Base-by-base conservation (phyloP, 768 basidiomycete species). In the Melanogaster broomeanus region DNA sequence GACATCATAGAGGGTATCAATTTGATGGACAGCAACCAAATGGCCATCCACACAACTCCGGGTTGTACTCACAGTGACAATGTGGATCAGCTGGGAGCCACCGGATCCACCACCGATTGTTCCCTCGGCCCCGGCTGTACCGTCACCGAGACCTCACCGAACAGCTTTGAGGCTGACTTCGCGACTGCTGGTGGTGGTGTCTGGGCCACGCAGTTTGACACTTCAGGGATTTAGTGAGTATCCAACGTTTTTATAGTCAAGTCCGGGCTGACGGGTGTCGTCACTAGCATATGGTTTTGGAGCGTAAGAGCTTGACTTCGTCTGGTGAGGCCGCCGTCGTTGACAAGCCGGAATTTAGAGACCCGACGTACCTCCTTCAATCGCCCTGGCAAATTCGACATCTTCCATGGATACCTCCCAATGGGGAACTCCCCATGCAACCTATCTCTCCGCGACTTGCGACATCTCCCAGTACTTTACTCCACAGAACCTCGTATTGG, bases 141-240 rank as follows among this genome's bases (percentile, higher is more conserved):
- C 28, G 60, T 65, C 19, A 58, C 24, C 9, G 70, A 70, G 55
- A 62, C 56, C 2, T 66, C 65, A 18, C 62, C 52, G 15, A 70
- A 70, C 24, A 71, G 66, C 33, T 71, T 52, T 48, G 39, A 37
- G 3, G 30, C 43, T 6, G 51, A 56, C 19, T 70, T 70, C 37
- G 52, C 61, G 0, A 8, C 25, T 3, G 60, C 59, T 27, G 81
- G 83, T n/a, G 84, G 84, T 6, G 84, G 84, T 5, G 81, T 85
- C 1, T 92, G 74, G 67, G 87, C 87, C 3, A 77, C 84, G 3
- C 86, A 88, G 58, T 84, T 88, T 54, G 87, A 87, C 44, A 71
- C 74, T 6, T 64, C 76, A 1, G 85, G 80, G 18, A 72, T 81
- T 34, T 78, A 65, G 74, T 77, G 56, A 63, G 77, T 62, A 28